Base-by-base conservation (phyloP, 2,329 filamentous ascomycete genomes). In the Kalaharituber pfeilii region DNA sequence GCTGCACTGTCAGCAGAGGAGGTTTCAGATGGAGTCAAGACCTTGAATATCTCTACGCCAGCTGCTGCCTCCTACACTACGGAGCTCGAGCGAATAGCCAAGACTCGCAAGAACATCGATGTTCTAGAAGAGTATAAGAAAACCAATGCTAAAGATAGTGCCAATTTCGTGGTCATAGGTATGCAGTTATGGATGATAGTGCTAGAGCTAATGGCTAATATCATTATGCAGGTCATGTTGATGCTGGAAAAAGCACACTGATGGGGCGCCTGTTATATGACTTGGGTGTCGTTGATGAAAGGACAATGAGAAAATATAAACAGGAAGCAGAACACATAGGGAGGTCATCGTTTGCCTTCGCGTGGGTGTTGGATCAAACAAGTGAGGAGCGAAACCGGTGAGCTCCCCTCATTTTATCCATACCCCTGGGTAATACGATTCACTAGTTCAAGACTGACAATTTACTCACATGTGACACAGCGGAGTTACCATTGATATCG, bases 401-500 rank as follows among this genome's bases (percentile, higher is more conserved):
- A 18, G 33, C n/a, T 45, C 42, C 15, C 18, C n/a, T n/a, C n/a
- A n/a, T n/a, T n/a, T n/a, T n/a, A n/a, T n/a, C n/a, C n/a, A n/a
- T n/a, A 18, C 11, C 49, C 5, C 50, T 18, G 26, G 9, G 18
- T 22, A 18, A 33, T 45, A 18, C 11, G 20, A 39, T 22, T 47
- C 51, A 29, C 5, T 30, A 15, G 24, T 45, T 13, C 29, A 49
- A 29, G 33, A 51, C 53, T 29, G 11, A 39, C 49, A 11, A 50
- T 25, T 5, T 50, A 36, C 27, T 11, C 8, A 27, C 11, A 50
- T 13, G 9, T 13, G n/a, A n/a, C n/a, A n/a, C 25, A 47, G 88
- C 55, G 91, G 91, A 45, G 86, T 98, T 6, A 98, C 91, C 0
- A 94, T 98, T 50, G 91, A 98, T 66, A 91, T 96, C 64, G 89